phyloP scores from a whole-genome alignment of 164 flowering plant species.

The Vitis amurensis region DNA sequence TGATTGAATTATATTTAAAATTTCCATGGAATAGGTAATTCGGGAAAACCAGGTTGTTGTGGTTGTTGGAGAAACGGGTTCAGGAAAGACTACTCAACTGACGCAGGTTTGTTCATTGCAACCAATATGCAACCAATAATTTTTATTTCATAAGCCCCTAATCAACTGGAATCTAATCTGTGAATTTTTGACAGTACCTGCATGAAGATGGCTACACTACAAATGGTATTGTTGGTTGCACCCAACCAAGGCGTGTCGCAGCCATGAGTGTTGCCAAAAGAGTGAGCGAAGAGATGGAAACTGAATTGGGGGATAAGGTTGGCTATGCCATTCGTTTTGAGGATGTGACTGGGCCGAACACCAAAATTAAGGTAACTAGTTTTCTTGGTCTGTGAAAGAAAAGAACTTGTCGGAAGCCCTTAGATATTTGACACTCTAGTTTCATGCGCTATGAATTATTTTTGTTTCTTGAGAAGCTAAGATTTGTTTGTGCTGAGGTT shows the following conservation, averaged over 20 bases:
- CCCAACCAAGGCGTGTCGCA: constrained; percentile 99
- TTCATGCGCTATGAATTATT: too few relatives aligned
- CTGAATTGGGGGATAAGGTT: constrained; percentile 85
- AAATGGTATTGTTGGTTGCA: constrained; percentile 85
- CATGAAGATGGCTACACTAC: constrained; percentile 88
- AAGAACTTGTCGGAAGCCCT: not conserved
- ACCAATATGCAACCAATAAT: not conserved
- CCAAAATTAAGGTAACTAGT: constrained; percentile 73
- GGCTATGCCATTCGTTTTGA: constrained; percentile 98
- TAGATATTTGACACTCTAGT: not conserved
- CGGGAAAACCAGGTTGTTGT: constrained; percentile 94
- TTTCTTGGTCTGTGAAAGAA: not conserved
- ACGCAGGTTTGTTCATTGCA: constrained; percentile 61
- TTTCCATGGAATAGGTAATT: constrained; percentile 50
- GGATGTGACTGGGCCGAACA: constrained; percentile 89
- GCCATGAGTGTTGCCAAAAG: constrained; percentile 99
- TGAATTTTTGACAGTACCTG: constrained; percentile 62
- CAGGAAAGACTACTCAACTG: constrained; percentile 96
- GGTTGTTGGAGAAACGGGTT: constrained; percentile 98
- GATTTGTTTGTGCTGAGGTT: too few relatives aligned
- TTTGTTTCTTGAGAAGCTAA: too few relatives aligned
- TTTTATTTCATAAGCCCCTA: not conserved
- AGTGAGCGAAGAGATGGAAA: constrained; percentile 99
- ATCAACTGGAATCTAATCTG: constrained; percentile 1
- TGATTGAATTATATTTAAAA: constrained; percentile 2